Evolutionary conservation across 2,329 filamentous ascomycete species (phyloP), one percentile per base, ranked within the genome.

Genomic region (Thielaviopsis cerberus): DNA sequence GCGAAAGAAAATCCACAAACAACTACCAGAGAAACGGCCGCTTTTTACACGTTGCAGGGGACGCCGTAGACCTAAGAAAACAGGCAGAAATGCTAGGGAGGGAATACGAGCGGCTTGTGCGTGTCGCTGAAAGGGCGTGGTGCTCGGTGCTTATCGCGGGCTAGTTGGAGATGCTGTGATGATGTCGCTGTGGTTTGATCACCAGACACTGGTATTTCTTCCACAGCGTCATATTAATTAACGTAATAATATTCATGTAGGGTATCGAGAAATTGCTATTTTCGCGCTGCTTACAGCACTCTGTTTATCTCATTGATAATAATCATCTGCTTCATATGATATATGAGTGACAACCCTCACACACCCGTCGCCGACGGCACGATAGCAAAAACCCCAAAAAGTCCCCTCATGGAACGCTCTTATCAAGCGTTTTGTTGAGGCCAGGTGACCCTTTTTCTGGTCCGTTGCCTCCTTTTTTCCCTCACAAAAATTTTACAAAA

Each of bases 391-490:
- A 48, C 37, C 17, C 37, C 37, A 45, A 45, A 45, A 48, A 48
- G 2, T 10, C n/a, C 41, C n/a, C 41, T 22, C 41, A 48, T 22
- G n/a, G 7, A 22, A 20, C 20, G 2, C n/a, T 48, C n/a, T 48
- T 48, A 48, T 48, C 41, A 48, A 48, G 17, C 34, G 8, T 3
- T 48, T 17, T 48, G 41, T 17, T 22, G 4, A n/a, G 41, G 17
- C 41, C 41, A 48, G n/a, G 17, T 48, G 41, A 48, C 41, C 37
- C 6, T 4, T 20, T 45, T n/a, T n/a, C n/a, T 45, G n/a, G 50
- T 24, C 23, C 25, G 23, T n/a, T 55, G 54, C 45, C 37, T 50
- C 54, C 27, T 55, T 55, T 55, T 55, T 56, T 20, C 23, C n/a
- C 5, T 23, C 24, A 15, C 24, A 50, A 27, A 55, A 55, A n/a